Base-by-base conservation (phyloP, 2,329 filamentous ascomycete genomes). In the Claviceps pusilla region DNA sequence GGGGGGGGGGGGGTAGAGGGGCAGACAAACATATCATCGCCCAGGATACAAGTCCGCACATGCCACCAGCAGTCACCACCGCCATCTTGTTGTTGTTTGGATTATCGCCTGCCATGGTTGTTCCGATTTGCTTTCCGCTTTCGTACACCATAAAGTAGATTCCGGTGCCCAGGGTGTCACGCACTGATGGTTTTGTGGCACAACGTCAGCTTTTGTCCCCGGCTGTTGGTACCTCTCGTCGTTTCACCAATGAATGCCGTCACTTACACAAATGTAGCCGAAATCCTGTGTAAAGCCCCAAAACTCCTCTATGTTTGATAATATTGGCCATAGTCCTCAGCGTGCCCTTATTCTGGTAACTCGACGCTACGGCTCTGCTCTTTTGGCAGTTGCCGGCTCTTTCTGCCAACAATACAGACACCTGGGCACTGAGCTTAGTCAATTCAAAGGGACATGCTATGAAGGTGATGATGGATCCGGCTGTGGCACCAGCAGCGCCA, bases 71-170 rank as follows among this genome's bases (percentile, higher is more conserved):
- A 50, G 84, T 74, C 14, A 90, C 79, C 37, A 93, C 87, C 16
- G 87, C 84, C 54, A 87, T 67, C n/a, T 87, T 86, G 63, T 86
- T 86, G 50, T 85, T 87, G n/a, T 86, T 82, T 7, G 83, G 82
- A 57, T 78, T 78, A 58, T 86, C 84, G 50, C 85, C 79, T 46
- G 79, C 80, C 59, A 86, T 81, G 16, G 87, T 88, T 24, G 84
- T 87, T 58, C 89, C 77, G 29, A 91, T 71, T 66, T 93, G 87
- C 65, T 94, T 94, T 61, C 82, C 81, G 66, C 86, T 89, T 69
- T 94, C 88, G 66, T 94, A 94, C 35, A 88, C 90, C 71, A 87
- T 87, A 65, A 94, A 94, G 68, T 94, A 94, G 55, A 91, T 87
- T 35, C 82, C 80, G 1, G 88, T 94, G 53, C 88, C 88, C 57